Base-by-base conservation (phyloP, 2,329 filamentous ascomycete species). In the Xylaria multiplex region DNA sequence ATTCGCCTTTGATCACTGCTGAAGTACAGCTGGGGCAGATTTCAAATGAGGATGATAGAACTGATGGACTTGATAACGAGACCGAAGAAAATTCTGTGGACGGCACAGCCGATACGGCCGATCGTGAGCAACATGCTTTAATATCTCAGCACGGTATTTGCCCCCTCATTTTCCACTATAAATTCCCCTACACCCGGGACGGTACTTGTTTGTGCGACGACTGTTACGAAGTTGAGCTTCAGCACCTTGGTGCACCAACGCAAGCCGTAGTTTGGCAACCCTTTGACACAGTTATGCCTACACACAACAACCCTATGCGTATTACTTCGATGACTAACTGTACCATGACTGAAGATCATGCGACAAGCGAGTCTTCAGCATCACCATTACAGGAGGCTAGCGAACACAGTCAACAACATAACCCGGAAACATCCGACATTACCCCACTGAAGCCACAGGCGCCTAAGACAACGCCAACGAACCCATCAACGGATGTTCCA, bases 71-170 rank as follows among this genome's bases (percentile, higher is more conserved):
- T 43, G 52, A 48, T 55, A 37, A 64, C 43, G 58, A 56, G 30
- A 48, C n/a, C 48, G 57, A 62, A 13, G 24, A 64, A 24, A 49
- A 58, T 49, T 30, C 54, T 11, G 32, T 66, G 16, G 69, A 70
- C 43, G 67, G 64, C 24, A 55, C 69, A 43, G 68, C 68, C 9
- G 66, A 73, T 53, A 68, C 59, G 50, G 67, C 54, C 32, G 71
- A 76, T 56, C 71, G 74, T 19, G 71, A 74, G 32, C 49, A 72
- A 5, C 70, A 73, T 48, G 56, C 70, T 46, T 72, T 73, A n/a
- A 66, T 69, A 63, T 58, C 69, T 37, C 66, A 72, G 42, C 69
- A 76, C 65, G 74, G 75, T 77, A 77, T 73, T 66, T 55, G 19
- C 56, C 60, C 65, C 53, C 37, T 59, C 65, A 62, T 56, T 64